Base-by-base conservation (phyloP, 352 stramenopile species). In the Thalassiosira allenii region DNA sequence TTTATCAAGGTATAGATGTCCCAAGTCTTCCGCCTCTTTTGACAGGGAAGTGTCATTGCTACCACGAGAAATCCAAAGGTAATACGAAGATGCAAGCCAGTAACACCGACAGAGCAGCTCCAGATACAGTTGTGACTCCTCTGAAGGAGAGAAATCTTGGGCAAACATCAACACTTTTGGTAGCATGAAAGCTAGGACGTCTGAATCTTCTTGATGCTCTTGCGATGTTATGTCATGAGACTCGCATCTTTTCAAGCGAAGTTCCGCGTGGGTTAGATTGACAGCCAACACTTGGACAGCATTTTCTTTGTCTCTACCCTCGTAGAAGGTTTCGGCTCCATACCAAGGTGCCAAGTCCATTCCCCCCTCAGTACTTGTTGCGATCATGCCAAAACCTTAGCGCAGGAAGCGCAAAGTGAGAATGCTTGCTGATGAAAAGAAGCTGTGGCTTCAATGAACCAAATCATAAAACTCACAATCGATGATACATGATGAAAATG, bases 261-360 rank as follows among this genome's bases (percentile, higher is more conserved):
- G 72, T 58, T 94, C 90, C 12, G 80, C 75, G 75, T 86, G 40
- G 27, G 93, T 58, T 8, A 94, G 52, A 73, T 94, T 92, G 37
- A 93, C 66, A 14, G 88, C 74, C 69, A 93, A 84, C 5, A 77
- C 62, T 78, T 89, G 65, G 25, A 85, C 14, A 43, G 30, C 51
- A 71, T 33, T 34, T 3, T 73, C 25, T 49, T 47, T 8, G 44
- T 69, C 52, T 52, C 34, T 51, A 58, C 33, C 40, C 11, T 73
- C 22, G 9, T 67, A 4, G 5, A 75, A 61, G 22, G 34, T 41
- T 76, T 84, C 77, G 1, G 41, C 23, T 41, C 73, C 68, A 61
- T 81, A 86, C 77, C 77, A 89, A 61, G 51, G 40, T 59, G 76
- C 43, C 11, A 27, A 56, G 33, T 34, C 25, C 4, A 23, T 27